phyloP scores from a whole-genome alignment of 805 yeast genomes.

The Saccharomycopsis sp. region DNA sequence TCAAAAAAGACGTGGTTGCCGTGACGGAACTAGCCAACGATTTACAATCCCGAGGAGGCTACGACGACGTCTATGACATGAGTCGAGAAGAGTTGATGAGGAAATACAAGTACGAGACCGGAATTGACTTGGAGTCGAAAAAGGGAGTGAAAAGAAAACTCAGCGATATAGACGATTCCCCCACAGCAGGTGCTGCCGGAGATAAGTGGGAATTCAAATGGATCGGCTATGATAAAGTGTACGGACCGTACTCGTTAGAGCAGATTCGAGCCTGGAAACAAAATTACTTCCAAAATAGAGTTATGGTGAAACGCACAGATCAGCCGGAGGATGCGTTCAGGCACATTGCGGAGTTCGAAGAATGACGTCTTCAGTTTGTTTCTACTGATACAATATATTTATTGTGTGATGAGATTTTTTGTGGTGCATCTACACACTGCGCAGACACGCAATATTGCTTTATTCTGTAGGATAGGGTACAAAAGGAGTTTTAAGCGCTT shows the following conservation, averaged over 20 bases:
- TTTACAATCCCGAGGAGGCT: slow-evolving; percentile 34
- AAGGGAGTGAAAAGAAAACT: slow-evolving; percentile 21
- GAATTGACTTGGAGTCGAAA: slow-evolving; percentile 30
- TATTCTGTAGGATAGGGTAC: no score
- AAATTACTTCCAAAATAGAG: slow-evolving; percentile 42
- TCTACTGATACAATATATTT: background rate
- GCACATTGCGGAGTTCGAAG: slow-evolving; percentile 18
- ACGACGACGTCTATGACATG: slow-evolving; percentile 43
- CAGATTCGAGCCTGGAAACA: slow-evolving; percentile 47
- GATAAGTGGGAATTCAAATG: slow-evolving; percentile 45
- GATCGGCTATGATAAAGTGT: slow-evolving; percentile 33
- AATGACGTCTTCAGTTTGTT: background rate
- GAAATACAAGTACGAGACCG: slow-evolving; percentile 37
- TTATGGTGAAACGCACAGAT: slow-evolving; percentile 31
- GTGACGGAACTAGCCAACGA: slow-evolving; percentile 46
- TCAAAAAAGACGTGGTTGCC: slow-evolving; percentile 28
- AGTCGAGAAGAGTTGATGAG: slow-evolving; percentile 51
- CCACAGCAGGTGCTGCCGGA: slow-evolving; percentile 24
- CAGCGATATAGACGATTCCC: slow-evolving; percentile 19
- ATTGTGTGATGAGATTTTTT: no score
- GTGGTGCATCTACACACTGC: no score
- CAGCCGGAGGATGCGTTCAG: slow-evolving; percentile 18
- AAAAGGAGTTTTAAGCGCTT: no score
- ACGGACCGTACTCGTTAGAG: slow-evolving; percentile 44
- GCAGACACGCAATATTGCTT: no score